Base-by-base conservation (phyloP, 108 stramenopile genomes). In the Pinguiococcus pyrenoidosus region DNA sequence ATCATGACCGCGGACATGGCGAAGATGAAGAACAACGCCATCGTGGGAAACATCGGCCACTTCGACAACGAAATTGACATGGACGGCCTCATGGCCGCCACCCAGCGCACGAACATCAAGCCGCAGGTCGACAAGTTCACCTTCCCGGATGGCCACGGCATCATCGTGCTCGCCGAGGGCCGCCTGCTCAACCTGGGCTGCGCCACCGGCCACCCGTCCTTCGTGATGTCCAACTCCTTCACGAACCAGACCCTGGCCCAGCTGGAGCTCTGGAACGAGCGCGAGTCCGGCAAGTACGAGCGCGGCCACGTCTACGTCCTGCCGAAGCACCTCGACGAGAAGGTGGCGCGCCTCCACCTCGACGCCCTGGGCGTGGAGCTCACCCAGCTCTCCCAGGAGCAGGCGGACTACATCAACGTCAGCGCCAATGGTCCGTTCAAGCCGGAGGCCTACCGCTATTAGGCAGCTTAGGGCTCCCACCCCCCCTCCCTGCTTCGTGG, bases 21-120 rank as follows among this genome's bases (percentile, higher is more conserved):
- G 55, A 81, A 92, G 85, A 99, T 99, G 96, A 96, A 96, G 86
- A 96, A 99, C 90, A 99, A 99, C 70, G 93, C 96, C 58, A 99
- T 99, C 66, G 92, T 99, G 45, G 93, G 96, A 58, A 99, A 99
- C 89, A 99, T 99, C 73, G 96, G 96, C 59, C 96, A 99, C 85
- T 99, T 99, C 59, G 96, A 99, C 70, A 99, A 99, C 75, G 96
- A 99, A 75, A 94, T 99, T 50, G 96, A 99, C 74, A 93, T 92
- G 83, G 96, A 84, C 32, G 87, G 87, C 37, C 73, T 96, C 39
- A 73, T 87, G 73, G 49, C 46, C 58, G 62, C 64, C 44, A 79
- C 87, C 63, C 85, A 75, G 78, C 79, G 90, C 45, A 68, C 82
- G 63, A 96, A 99, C 82, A 96, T 99, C 90, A 99, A 99, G 82